These are phyloP conservation scores for Xylariales sp. DNA, from an alignment of 2,329 filamentous ascomycete genomes.

Conservation along the genomic window DNA sequence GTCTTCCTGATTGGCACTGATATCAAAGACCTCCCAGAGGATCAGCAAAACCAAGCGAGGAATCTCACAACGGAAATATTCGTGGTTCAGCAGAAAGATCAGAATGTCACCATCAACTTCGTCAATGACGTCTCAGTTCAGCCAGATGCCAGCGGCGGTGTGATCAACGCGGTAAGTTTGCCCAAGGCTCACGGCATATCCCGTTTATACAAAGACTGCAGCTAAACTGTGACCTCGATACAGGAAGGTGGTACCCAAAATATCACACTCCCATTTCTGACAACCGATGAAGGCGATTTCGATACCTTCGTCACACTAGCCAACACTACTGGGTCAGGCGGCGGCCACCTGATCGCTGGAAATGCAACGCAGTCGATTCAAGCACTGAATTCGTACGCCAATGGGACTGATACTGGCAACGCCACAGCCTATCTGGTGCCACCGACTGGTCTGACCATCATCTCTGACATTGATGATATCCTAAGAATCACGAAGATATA, in stretches of 20 bases:
- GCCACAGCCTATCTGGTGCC: constrained; percentile 74
- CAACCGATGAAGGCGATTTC: constrained; percentile 66
- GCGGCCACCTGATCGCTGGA: constrained; percentile 51
- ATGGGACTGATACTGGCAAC: constrained; percentile 63
- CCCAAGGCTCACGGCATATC: background rate
- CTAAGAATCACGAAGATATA: constrained; percentile 79
- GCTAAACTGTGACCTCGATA: constrained; percentile 7
- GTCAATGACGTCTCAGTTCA: constrained; percentile 37
- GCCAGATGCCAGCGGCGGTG: constrained; percentile 52
- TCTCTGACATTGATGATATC: constrained; percentile 78
- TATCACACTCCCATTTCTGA: constrained; percentile 59
- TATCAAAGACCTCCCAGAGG: constrained; percentile 52
- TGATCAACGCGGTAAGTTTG: constrained; percentile 33
- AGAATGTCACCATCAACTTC: constrained; percentile 60
- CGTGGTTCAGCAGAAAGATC: constrained; percentile 65
- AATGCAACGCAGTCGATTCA: constrained; percentile 63
- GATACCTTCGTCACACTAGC: constrained; percentile 64
- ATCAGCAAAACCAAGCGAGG: constrained; percentile 62
- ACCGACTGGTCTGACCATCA: constrained; percentile 61
- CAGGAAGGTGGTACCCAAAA: constrained; percentile 56
- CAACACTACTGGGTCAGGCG: constrained; percentile 47
- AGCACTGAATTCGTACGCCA: constrained; percentile 62
- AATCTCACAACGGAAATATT: constrained; percentile 71
- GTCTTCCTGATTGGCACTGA: constrained; percentile 63
- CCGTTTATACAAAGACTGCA: too few relatives aligned